Evolutionary conservation across 2,329 filamentous ascomycete species (phyloP), one percentile per base, ranked within the genome.

Genomic region (Venturia aucupariae): DNA sequence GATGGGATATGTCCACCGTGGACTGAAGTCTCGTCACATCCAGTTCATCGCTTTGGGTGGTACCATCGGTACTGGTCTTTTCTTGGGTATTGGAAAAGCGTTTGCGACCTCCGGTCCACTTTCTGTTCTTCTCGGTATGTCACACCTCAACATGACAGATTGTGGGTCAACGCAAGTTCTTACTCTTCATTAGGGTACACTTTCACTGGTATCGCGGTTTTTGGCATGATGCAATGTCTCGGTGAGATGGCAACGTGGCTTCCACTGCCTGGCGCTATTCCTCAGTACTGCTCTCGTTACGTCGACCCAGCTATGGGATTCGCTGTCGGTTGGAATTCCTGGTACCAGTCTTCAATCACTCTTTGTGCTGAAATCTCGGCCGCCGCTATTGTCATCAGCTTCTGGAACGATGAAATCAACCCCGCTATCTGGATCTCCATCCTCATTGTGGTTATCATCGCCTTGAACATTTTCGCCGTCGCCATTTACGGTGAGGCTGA

Each of bases 311-410:
- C 86, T 64, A 78, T 91, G 60, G 88, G 88, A 8, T 92, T 92
- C 70, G 82, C 88, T 24, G 88, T 92, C 82, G 89, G 90, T 24
- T 92, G 89, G 89, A 86, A 90, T 66, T 92, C 92, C 75, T 92
- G 87, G 86, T 91, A 91, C 71, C 86, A 83, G 44, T 92, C 87
- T 87, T 81, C 85, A 22, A 84, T 88, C 65, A 90, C 88, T 0
- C 89, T 84, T 68, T 87, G 88, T 0, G 81, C 89, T 92, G 67
- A 85, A 90, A 72, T 92, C 88, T 74, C 92, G 89, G 89, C 80
- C 85, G 64, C 67, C 77, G 1, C 72, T 74, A 24, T 75, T 65
- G 86, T 79, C 70, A 84, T 90, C 64, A 88, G 82, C 65, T 86
- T 92, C 68, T 90, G 88, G 75, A 90, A 92, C 69, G 82, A 82